Base-by-base conservation (phyloP, 1,284 basidiomycete species). In the Tylopilus sp. region DNA sequence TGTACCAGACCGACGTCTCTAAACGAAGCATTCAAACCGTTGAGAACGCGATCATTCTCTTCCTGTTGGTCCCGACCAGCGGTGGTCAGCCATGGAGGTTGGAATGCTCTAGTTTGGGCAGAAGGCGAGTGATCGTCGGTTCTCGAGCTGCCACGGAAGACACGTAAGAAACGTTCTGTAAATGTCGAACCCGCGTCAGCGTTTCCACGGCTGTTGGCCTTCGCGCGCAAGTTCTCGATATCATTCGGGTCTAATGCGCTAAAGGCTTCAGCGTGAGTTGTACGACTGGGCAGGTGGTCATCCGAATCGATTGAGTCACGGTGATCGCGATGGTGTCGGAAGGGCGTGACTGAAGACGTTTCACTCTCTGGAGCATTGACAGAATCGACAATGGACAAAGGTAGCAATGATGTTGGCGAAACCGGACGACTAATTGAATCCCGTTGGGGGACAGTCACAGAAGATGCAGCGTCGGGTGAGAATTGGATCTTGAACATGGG, bases 1-100 rank as follows among this genome's bases (percentile, higher is more conserved):
- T 85, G 87, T n/a, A 88, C 65, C 8, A 88, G 63, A 5, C 86
- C 87, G 20, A 89, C 85, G 50, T 84, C 86, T 64, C 83, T 80
- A 71, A 88, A 90, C 12, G 84, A 85, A 52, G 77, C 78, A 59
- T 83, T 86, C 35, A 89, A 68, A 57, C 80, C 83, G 53, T 78
- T 77, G 44, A 88, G 81, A 15, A 84, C 79, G 34, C 78, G 77
- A 59, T 83, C 78, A 11, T 81, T 77, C 53, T 82, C 77, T 62
- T 88, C 84, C 51, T 81, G 78, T 61, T 80, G 78, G 36, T 75
- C 74, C 33, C 85, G 75, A 3, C 80, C 77, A 11, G 80, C 77
- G 51, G 85, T 75, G 31, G 74, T 76, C 47, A 87, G 66, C 87
- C 86, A 89, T 4, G 85, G 85, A 31, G 86, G 83, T 15, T 73